A percentile compares a stretch with the other conserved stretches of the same genome.
Conservation (phyloP, 331 rosid genomes). For the Cydonia oblonga region DNA sequence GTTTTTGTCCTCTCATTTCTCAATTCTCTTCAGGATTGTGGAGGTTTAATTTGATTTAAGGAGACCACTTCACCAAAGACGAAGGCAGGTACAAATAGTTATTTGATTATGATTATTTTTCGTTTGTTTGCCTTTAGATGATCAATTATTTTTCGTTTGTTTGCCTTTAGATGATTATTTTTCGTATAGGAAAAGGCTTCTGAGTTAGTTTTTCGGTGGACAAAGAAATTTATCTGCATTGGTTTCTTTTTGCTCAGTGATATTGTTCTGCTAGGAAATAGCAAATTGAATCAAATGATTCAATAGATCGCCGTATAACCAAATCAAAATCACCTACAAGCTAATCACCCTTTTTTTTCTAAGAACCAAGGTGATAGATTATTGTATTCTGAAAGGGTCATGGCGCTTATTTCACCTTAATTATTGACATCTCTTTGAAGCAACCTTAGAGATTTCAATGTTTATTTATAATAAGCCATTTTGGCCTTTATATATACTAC, state of each 20-base stretch:
- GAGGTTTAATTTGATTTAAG: background rate
- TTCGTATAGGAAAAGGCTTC: background rate
- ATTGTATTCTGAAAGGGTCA: background rate
- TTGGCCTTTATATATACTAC: background rate
- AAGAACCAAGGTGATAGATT: too few relatives aligned
- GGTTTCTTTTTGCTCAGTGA: background rate
- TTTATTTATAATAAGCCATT: background rate
- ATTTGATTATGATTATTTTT: too few relatives aligned
- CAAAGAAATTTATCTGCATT: background rate
- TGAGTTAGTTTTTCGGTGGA: background rate
- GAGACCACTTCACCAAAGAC: background rate
- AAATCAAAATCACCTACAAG: background rate
- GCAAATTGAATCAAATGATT: too few relatives aligned
- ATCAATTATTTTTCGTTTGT: too few relatives aligned
- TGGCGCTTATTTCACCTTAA: background rate
- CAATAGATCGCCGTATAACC: background rate
- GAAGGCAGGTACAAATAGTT: background rate
- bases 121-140: too few relatives aligned
- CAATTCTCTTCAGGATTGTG: background rate
- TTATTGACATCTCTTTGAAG: background rate
- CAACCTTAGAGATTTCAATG: background rate
- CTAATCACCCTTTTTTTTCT: too few relatives aligned
- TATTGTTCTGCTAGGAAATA: background rate
- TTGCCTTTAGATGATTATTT: too few relatives aligned
- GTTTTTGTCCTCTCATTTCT: background rate